Evolutionary conservation across 148 eudicot genomes (phyloP).

Genomic region (Simmondsia chinensis): DNA sequence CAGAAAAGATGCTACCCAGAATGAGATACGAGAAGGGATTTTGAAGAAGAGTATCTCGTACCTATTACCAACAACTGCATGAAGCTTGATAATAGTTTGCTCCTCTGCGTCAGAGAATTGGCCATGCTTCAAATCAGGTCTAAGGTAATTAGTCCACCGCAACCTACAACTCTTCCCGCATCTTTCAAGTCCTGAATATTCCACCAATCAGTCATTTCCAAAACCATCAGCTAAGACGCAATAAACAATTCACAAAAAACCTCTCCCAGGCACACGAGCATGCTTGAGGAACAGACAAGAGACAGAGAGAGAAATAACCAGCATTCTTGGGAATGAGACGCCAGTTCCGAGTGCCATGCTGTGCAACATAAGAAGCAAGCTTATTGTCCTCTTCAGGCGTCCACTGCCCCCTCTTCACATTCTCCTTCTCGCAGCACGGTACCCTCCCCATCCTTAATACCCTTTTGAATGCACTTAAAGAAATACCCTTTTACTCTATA

Average conservation of each 20-base stretch:
- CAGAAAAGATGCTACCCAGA: too few relatives aligned
- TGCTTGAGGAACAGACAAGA: too few relatives aligned
- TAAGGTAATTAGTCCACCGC: slow-evolving; percentile 90
- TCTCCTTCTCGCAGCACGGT: slow-evolving; percentile 92
- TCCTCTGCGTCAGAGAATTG: slow-evolving; percentile 80
- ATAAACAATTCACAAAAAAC: too few relatives aligned
- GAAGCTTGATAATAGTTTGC: slow-evolving; percentile 79
- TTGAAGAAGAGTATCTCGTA: slow-evolving; percentile 4
- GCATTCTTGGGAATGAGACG: slow-evolving; percentile 93
- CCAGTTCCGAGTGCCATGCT: slow-evolving; percentile 94
- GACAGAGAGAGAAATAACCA: slow-evolving; percentile 25
- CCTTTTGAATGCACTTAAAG: too few relatives aligned
- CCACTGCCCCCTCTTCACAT: slow-evolving; percentile 94
- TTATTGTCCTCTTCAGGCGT: slow-evolving; percentile 97
- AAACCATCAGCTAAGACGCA: too few relatives aligned
- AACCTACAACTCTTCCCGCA: slow-evolving; percentile 96
- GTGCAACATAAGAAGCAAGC: slow-evolving; percentile 88
- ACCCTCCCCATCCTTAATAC: slow-evolving; percentile 65
- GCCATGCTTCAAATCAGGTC: slow-evolving; percentile 94
- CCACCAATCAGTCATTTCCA: too few relatives aligned
- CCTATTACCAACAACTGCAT: slow-evolving; percentile 92
- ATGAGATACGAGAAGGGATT: too few relatives aligned
- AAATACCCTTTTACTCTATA: background rate
- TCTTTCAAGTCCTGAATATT: slow-evolving; percentile 63
- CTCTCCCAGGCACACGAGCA: too few relatives aligned